A percentile compares a stretch with the other conserved stretches of the same genome.
Evolutionary conservation across 352 stramenopile species (phyloP).

Genomic region (Pilasporangium apinafurcum): DNA sequence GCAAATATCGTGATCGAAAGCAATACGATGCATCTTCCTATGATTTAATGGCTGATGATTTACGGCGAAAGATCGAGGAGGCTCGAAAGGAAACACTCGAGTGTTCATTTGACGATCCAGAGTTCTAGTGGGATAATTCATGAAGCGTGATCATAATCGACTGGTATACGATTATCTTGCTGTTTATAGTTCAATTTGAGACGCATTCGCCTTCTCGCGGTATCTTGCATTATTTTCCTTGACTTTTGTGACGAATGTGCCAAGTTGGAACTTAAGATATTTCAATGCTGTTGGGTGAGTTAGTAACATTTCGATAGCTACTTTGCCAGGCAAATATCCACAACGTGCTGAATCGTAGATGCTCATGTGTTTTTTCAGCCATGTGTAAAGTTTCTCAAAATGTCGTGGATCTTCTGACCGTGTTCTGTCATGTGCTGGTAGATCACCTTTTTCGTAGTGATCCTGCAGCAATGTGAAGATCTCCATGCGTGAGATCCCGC

Average conservation of each 20-base stretch:
- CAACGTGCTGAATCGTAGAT: constrained; percentile 27
- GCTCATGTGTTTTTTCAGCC: constrained; percentile 64
- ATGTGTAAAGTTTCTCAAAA: constrained; percentile 67
- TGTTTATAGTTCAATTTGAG: constrained; percentile 10
- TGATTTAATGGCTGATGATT: constrained; percentile 24
- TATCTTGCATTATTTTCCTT: constrained; percentile 44
- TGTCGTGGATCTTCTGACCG: constrained; percentile 19
- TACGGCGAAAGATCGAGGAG: constrained; percentile 20
- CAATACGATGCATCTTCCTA: constrained; percentile 9
- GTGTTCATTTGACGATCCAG: constrained; percentile 20
- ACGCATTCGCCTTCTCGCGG: constrained; percentile 23
- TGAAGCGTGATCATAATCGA: background rate
- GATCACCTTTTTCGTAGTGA: constrained; percentile 15
- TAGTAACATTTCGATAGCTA: constrained; percentile 37
- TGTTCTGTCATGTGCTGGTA: background rate
- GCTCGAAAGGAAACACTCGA: constrained; percentile 23
- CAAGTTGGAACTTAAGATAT: constrained; percentile 42
- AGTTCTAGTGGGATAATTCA: background rate
- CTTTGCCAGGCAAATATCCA: constrained; percentile 24
- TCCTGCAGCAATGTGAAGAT: constrained; percentile 53
- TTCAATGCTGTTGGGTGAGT: constrained; percentile 30
- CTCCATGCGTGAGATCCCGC: constrained; percentile 45
- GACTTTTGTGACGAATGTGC: constrained; percentile 29
- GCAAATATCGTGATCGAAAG: too few relatives aligned
- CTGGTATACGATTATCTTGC: background rate